Evolutionary conservation across 2,329 filamentous ascomycete genomes (phyloP).

Genomic region (Colletotrichum sp.): DNA sequence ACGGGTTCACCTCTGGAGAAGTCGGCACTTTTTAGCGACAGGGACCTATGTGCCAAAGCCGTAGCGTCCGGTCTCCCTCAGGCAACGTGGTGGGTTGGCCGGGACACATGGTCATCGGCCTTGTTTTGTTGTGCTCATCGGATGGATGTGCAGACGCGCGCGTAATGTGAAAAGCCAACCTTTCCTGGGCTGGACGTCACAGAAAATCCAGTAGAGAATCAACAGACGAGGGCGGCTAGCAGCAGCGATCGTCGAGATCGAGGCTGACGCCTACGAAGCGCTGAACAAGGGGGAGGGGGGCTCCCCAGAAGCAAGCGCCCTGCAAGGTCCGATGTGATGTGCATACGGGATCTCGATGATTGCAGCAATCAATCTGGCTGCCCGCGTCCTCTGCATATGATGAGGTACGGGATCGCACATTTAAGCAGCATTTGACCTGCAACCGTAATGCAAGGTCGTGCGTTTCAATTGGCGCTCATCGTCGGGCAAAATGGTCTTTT

Average conservation of each 20-base stretch:
- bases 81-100: not conserved
- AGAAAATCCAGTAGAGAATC: not conserved
- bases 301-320: not conserved
- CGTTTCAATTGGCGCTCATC: not conserved
- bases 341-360: not conserved
- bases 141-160: not conserved
- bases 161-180: not conserved
- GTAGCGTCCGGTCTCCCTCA: not conserved
- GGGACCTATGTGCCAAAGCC: not conserved
- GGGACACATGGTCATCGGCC: not conserved
- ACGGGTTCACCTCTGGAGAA: not conserved
- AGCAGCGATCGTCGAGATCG: not conserved
- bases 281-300: not conserved
- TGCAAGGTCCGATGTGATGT: not conserved
- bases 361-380: not conserved
- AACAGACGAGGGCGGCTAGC: not conserved
- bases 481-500: not conserved
- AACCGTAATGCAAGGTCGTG: not conserved
- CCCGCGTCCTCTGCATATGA: not conserved
- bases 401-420: not conserved
- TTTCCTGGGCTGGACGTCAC: not conserved
- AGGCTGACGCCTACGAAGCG: slow-evolving; percentile 4
- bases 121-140: not conserved
- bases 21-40: not conserved
- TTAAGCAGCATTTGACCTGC: not conserved